These are phyloP conservation scores for Lizonia empirigonia DNA, from an alignment of 2,329 filamentous ascomycete genomes.

Conservation along the genomic window DNA sequence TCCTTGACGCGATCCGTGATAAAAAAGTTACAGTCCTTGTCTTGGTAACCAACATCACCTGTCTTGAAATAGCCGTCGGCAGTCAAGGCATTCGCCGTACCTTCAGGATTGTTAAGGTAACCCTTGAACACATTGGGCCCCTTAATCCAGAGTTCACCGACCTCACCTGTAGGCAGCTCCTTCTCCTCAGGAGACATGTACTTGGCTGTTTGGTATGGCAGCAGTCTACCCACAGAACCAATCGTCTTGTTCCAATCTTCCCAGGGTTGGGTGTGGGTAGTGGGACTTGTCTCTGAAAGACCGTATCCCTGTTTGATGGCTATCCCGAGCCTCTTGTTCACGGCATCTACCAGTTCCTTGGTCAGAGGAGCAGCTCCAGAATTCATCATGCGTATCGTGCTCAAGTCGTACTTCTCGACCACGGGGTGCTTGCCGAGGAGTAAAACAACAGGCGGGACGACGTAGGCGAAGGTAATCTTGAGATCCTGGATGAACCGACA, in stretches of 20 bases:
- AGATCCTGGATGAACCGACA: conserved; percentile 77
- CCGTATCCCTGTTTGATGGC: conserved; percentile 94
- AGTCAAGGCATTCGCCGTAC: conserved; percentile 73
- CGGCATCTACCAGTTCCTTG: conserved; percentile 74
- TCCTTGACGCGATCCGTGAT: conserved; percentile 76
- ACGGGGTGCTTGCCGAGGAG: conserved; percentile 78
- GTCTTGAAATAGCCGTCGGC: conserved; percentile 87
- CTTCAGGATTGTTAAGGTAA: conserved; percentile 75
- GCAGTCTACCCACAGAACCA: conserved; percentile 76
- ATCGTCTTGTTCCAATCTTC: conserved; percentile 77
- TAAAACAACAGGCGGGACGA: conserved; percentile 84
- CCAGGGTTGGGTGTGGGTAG: conserved; percentile 74
- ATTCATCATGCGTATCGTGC: conserved; percentile 80
- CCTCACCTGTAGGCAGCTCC: conserved; percentile 67
- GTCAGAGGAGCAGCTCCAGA: conserved; percentile 87
- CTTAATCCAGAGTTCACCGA: conserved; percentile 68
- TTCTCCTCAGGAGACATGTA: conserved; percentile 69
- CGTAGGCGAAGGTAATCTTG: conserved; percentile 76
- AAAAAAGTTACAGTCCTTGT: conserved; percentile 79
- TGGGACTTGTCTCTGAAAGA: conserved; percentile 83
- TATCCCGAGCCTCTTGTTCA: conserved; percentile 75
- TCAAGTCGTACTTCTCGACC: conserved; percentile 81
- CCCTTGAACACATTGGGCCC: conserved; percentile 82
- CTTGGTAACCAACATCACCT: conserved; percentile 82
- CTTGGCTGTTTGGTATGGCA: conserved; percentile 81